phyloP scores from a whole-genome alignment of 1,284 basidiomycete genomes.

The Irpex sp. region DNA sequence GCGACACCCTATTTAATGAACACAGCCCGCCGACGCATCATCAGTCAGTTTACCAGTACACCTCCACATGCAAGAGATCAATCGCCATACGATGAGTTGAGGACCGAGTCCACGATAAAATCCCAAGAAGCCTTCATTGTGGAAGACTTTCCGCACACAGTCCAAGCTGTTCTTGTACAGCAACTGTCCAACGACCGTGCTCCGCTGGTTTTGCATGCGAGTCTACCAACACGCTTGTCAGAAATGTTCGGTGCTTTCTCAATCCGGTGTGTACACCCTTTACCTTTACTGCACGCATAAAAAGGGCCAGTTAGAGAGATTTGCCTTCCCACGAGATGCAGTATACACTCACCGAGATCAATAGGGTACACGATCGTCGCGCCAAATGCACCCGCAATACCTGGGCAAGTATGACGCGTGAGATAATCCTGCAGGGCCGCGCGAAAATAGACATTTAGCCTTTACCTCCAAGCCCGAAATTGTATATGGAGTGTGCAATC shows the following conservation, averaged over 20 bases:
- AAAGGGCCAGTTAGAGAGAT: conserved; percentile 15
- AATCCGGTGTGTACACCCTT: neutral
- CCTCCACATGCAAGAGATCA: neutral
- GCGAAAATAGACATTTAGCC: conserved; percentile 16
- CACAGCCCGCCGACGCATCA: neutral
- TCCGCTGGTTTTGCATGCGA: conserved; percentile 93
- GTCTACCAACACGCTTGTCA: conserved; percentile 6
- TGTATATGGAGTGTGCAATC: conserved; percentile 72
- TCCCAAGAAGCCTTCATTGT: conserved; percentile 91
- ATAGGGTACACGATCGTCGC: conserved; percentile 94
- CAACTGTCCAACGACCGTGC: conserved; percentile 90
- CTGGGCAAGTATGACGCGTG: conserved; percentile 30
- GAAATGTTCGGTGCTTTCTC: neutral
- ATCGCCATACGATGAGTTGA: conserved; percentile 78
- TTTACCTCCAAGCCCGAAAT: conserved; percentile 84
- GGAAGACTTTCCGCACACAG: conserved; percentile 91
- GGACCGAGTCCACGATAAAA: conserved; percentile 97
- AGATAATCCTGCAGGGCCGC: neutral
- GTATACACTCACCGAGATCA: conserved; percentile 71
- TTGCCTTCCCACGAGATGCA: conserved; percentile 58
- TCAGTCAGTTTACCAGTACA: neutral
- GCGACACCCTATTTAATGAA: conserved; percentile 76
- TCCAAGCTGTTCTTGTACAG: conserved; percentile 94
- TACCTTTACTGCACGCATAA: conserved; percentile 6
- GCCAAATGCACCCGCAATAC: conserved; percentile 88